These are phyloP conservation scores for Aspergillus fumigatiaffinis DNA, from an alignment of 2,329 filamentous ascomycete genomes.

Conservation along the genomic window DNA sequence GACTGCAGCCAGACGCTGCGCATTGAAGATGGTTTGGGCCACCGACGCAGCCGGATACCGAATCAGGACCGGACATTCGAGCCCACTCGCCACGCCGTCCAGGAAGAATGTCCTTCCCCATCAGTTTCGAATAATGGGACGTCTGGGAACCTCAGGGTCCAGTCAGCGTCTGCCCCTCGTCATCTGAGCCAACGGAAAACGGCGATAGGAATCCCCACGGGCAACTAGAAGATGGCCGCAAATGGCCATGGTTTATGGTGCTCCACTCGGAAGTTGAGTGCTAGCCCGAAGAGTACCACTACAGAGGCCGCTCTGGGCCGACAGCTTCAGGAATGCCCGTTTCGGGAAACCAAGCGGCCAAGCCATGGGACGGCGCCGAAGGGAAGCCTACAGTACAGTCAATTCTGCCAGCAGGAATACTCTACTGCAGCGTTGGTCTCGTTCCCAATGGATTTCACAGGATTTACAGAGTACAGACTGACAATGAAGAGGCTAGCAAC, in stretches of 20 bases:
- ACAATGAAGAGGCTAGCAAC: conserved; percentile 15
- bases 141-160: conserved; percentile 2
- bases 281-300: conserved; percentile 6
- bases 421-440: not conserved
- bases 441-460: not conserved
- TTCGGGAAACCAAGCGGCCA: conserved; percentile 18
- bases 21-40: conserved; percentile 3
- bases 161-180: not conserved
- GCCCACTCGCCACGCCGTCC: conserved; percentile 9
- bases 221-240: conserved; percentile 11
- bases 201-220: conserved; percentile 8
- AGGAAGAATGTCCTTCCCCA: not conserved
- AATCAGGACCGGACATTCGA: conserved; percentile 6
- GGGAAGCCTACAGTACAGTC: not conserved
- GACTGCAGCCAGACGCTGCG: not conserved
- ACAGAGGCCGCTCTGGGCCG: conserved; percentile 19
- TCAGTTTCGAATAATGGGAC: not conserved
- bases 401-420: not conserved
- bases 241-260: conserved; percentile 13
- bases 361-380: conserved; percentile 9
- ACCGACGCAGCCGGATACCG: conserved; percentile 8
- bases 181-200: conserved; percentile 1
- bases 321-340: conserved; percentile 21
- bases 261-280: conserved; percentile 7
- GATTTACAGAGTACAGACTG: conserved; percentile 3